These are phyloP conservation scores for Boletus eberwhitei DNA, from an alignment of 768 basidiomycete species.

Conservation along the genomic window DNA sequence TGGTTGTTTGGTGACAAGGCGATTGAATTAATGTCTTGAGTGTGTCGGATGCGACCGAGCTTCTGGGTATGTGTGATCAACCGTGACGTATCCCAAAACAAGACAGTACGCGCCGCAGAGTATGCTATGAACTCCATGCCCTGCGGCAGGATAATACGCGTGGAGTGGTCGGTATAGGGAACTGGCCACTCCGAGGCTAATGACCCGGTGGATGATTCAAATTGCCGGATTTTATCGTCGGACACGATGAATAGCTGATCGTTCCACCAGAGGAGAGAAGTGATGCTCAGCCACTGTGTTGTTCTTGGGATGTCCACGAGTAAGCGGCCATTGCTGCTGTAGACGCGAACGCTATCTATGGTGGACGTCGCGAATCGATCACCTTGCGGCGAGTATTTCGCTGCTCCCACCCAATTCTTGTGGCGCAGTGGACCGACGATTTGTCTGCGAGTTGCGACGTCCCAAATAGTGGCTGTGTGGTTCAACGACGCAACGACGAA, in stretches of 20 bases:
- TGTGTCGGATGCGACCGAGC: background rate
- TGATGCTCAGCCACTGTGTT: background rate
- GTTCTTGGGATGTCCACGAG: background rate
- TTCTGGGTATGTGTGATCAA: background rate
- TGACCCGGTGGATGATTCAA: conserved; percentile 1
- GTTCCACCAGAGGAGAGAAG: conserved; percentile 2
- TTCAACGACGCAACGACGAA: background rate
- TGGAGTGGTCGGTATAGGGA: too few species aligned
- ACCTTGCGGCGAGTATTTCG: background rate
- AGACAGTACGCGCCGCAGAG: background rate
- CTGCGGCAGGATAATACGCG: too few species aligned
- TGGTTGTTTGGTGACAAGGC: background rate
- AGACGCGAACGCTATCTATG: background rate
- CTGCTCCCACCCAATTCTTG: background rate
- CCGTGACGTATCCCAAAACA: background rate
- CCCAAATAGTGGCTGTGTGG: too few species aligned
- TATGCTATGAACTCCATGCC: background rate
- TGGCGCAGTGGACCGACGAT: background rate
- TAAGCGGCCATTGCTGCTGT: background rate
- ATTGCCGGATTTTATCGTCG: background rate
- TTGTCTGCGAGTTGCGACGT: background rate
- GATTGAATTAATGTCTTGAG: background rate
- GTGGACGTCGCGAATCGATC: background rate
- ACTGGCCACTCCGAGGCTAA: background rate
- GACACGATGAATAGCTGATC: background rate